Conservation (phyloP, 306 rosid genomes). For the Medicago arabica region DNA sequence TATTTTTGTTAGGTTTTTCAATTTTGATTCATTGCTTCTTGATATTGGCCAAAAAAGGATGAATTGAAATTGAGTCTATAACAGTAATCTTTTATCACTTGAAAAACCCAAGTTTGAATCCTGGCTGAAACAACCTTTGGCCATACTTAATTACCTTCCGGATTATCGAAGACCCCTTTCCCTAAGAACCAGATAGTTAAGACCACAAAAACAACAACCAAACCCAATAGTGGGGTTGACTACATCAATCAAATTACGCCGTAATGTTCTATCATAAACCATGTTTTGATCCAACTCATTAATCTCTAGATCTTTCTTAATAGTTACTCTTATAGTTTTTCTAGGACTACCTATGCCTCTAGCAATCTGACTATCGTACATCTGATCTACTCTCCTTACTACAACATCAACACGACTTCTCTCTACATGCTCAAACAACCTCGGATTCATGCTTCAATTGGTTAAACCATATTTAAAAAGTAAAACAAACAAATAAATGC, state of each 20-base stretch:
- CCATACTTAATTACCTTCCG: not conserved
- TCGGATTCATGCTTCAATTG: not conserved
- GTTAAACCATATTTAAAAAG: not conserved
- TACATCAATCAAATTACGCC: not conserved
- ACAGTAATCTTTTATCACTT: not conserved
- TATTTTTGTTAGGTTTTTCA: too few relatives aligned
- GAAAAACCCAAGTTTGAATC: not conserved
- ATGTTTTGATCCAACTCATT: not conserved
- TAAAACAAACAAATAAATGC: not conserved
- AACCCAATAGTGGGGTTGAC: not conserved
- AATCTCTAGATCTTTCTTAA: not conserved
- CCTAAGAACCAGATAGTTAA: too few relatives aligned
- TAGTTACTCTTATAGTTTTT: too few relatives aligned
- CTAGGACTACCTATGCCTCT: not conserved
- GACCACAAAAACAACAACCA: not conserved
- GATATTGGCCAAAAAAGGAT: constrained; percentile 17
- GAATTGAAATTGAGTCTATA: not conserved
- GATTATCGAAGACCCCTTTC: too few relatives aligned
- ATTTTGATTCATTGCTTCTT: too few relatives aligned
- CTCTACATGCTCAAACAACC: not conserved
- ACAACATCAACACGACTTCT: too few relatives aligned
- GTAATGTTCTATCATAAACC: not conserved
- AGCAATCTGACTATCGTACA: too few relatives aligned
- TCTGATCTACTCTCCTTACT: not conserved
- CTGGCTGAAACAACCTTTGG: not conserved